These are phyloP conservation scores for Pachyrhizus erosus DNA, from an alignment of 306 rosid genomes.

Conservation along the genomic window DNA sequence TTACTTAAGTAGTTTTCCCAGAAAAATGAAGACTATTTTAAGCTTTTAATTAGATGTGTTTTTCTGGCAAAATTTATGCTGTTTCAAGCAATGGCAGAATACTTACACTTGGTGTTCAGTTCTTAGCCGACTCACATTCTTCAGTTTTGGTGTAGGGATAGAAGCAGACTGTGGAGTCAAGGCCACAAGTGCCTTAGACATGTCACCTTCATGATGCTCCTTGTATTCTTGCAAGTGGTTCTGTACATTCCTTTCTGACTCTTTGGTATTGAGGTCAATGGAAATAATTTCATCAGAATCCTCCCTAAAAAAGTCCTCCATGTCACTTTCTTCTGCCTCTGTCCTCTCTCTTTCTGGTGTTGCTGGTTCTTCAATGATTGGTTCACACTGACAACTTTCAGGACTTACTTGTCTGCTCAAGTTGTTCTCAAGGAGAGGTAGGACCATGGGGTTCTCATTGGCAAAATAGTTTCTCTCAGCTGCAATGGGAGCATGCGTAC, in stretches of 20 bases:
- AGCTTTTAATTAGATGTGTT: background rate
- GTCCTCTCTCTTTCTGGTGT: constrained; percentile 75
- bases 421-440: constrained; percentile 59
- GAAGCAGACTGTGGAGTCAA: constrained; percentile 63
- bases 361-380: constrained; percentile 91
- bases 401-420: constrained; percentile 40
- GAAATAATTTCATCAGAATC: constrained; percentile 78
- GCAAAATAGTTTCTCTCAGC: constrained; percentile 48
- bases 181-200: constrained; percentile 88
- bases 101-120: constrained; percentile 98
- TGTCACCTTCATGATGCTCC: constrained; percentile 66
- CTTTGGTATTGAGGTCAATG: constrained; percentile 55
- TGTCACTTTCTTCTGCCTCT: constrained; percentile 67
- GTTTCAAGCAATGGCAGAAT: constrained; percentile 10
- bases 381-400: constrained; percentile 60
- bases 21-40: constrained; percentile 4
- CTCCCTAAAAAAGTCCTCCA: constrained; percentile 69
- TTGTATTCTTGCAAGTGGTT: constrained; percentile 54
- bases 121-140: constrained; percentile 83
- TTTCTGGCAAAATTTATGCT: background rate
- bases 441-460: constrained; percentile 52
- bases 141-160: constrained; percentile 76
- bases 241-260: constrained; percentile 54
- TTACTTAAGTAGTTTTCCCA: constrained; percentile 12
- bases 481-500: constrained; percentile 51